Evolutionary conservation across 805 yeast species (phyloP), one percentile per base, ranked within the genome.

Genomic region (Limtongozyma cylindracea): DNA sequence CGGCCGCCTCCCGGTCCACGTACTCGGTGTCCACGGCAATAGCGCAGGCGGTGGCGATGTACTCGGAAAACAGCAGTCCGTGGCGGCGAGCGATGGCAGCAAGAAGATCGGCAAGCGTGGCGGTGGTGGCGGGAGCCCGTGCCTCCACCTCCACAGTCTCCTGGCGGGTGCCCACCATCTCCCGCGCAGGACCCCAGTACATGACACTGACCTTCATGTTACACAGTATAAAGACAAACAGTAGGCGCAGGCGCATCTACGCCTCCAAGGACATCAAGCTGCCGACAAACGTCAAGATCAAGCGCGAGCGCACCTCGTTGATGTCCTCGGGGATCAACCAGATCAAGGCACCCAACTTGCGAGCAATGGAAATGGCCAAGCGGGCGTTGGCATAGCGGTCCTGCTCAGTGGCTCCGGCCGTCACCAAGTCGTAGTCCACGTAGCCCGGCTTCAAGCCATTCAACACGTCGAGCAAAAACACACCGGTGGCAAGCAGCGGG

Each of bases 271-370:
- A 40, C 98, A 88, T 88, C 46, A 88, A 62, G 22, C 94, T 77
- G 24, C 95, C 98, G 29, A 88, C 77, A 43, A 88, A 88, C 1
- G 96, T 80, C 43, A 80, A 61, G 26, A 88, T 74, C 51, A 88
- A 67, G 45, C 96, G 67, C 20, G 92, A 61, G 48, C 96, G 73
- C 20, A 88, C 95, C 51, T 84, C 96, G 37, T 70, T 74, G 38
- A 88, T 88, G 51, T 88, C 98, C 47, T 88, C 98, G n/a, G 98
- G 98, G n/a, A 88, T 94, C 34, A 88, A 60, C 95, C 95, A 88
- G 38, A 88, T 88, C 42, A 88, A 64, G 19, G 94, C 98, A 29
- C 98, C 98, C 34, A 88, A 53, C 48, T 88, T 88, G 61, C 98
- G 73, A 17, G 98, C 98, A 38, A 88, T 88, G 3, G 96, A 88